A percentile compares a stretch with the other conserved stretches of the same genome.
phyloP scores from a whole-genome alignment of 1,284 basidiomycete genomes.

The Singerocomus inundabilis region DNA sequence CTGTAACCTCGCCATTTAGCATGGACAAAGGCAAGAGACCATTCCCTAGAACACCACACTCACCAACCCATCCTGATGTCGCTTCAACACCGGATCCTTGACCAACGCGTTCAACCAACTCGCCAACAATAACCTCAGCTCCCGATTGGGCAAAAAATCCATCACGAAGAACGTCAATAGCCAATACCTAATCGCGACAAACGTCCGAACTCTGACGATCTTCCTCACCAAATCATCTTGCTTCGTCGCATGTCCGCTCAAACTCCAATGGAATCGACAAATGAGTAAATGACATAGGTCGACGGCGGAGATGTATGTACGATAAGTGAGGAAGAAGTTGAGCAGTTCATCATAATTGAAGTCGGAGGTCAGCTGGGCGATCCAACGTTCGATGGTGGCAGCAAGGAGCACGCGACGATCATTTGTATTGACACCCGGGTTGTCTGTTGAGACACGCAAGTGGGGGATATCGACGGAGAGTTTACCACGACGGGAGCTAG shows the following conservation, averaged over 20 bases:
- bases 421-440: conserved; percentile 15
- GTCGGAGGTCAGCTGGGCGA: conserved; percentile 82
- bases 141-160: conserved; percentile 81
- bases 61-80: conserved; percentile 67
- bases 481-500: conserved; percentile 31
- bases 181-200: conserved; percentile 86
- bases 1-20: conserved; percentile 36
- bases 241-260: conserved; percentile 50
- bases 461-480: conserved; percentile 35
- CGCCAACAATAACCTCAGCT: conserved; percentile 67
- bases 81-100: conserved; percentile 63
- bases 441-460: conserved; percentile 26
- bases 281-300: conserved; percentile 79
- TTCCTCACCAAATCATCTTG: conserved; percentile 67
- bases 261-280: conserved; percentile 83
- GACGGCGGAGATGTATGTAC: conserved; percentile 73
- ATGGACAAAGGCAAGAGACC: neutral
- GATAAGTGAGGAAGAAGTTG: conserved; percentile 86
- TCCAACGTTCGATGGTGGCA: conserved; percentile 87
- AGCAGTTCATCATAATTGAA: conserved; percentile 81
- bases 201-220: conserved; percentile 82
- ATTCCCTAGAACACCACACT: conserved; percentile 31
- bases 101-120: conserved; percentile 78
- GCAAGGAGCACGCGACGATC: conserved; percentile 64
- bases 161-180: conserved; percentile 82